Percentiles rank a stretch among this genome's conserved stretches.
Conservation (phyloP, 352 stramenopile species). For the Globisporangium sylvaticum region DNA sequence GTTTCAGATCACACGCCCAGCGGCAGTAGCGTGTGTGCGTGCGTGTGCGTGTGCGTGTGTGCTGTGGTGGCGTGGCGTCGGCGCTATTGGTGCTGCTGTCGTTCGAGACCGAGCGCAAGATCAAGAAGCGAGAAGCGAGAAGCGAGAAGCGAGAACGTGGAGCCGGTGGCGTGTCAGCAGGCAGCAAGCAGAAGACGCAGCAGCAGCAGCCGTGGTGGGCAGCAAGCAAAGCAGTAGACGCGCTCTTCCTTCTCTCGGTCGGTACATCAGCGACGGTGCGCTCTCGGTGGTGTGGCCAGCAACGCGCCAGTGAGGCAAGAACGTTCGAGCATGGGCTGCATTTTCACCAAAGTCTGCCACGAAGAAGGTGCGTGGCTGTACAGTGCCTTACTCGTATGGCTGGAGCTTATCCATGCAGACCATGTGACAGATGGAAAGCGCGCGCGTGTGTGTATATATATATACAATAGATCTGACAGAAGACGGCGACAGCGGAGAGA, state of each 20-base stretch:
- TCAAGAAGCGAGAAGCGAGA: not conserved
- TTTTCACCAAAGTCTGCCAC: conserved; percentile 20
- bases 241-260: not conserved
- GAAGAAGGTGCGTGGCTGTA: conserved; percentile 10
- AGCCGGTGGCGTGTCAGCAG: not conserved
- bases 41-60: not conserved
- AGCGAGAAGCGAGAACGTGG: not conserved
- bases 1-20: conserved; percentile 1
- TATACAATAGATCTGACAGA: too few relatives aligned
- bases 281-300: not conserved
- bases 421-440: too few relatives aligned
- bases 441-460: too few relatives aligned
- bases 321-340: conserved; percentile 18
- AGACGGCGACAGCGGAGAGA: conserved; percentile 11
- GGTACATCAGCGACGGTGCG: not conserved
- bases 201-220: not conserved
- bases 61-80: not conserved
- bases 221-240: not conserved
- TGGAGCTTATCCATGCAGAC: too few relatives aligned
- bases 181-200: not conserved
- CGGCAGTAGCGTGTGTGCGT: not conserved
- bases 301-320: not conserved
- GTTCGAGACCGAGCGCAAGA: not conserved
- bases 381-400: not conserved
- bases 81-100: not conserved